Evolutionary conservation across 352 stramenopile species (phyloP), one percentile per base, ranked within the genome.

Genomic region (Globisporangium parvum): DNA sequence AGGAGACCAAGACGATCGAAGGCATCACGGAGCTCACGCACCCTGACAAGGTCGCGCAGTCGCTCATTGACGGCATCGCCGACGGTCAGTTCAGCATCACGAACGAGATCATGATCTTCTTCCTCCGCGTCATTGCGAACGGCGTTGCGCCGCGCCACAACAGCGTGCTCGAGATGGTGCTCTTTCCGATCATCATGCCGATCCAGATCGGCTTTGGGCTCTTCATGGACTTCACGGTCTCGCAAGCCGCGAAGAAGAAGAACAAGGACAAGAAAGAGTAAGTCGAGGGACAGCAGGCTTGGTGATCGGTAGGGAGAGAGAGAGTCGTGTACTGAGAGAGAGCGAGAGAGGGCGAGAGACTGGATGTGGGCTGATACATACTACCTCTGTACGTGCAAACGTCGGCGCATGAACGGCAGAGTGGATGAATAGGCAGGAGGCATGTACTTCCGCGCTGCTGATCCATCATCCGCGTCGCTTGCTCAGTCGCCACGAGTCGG

Each of bases 401-500:
- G 3, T n/a, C 0, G 11, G 8, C 20, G 1, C 40, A 45, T n/a
- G 28, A 45, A 21, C 23, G 45, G n/a, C n/a, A n/a, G 26, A 54
- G 14, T 40, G 49, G 23, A 54, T 28, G 23, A 17, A 31, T 28
- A 5, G 26, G 26, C 5, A 5, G 26, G 2, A 28, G 5, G 26
- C 46, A 18, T 51, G 46, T 51, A n/a, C 20, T 10, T 45, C 40
- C 3, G 20, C 17, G 40, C 5, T 28, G 18, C 40, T 45, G 17
- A 8, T 26, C 20, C 6, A 41, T 60, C 90, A 99, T 41, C 94
- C 94, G 31, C 95, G 91, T 26, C 97, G 89, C 66, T 97, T 98
- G 59, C 90, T 98, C 44, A 99, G 82, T 51, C 97, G 89, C 97
- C 97, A 99, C 3, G 95, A 74, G 71, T 99, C 95, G 23, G 95